Evolutionary conservation across 2,329 filamentous ascomycete genomes (phyloP).

Genomic region (Colletotrichum lupini): DNA sequence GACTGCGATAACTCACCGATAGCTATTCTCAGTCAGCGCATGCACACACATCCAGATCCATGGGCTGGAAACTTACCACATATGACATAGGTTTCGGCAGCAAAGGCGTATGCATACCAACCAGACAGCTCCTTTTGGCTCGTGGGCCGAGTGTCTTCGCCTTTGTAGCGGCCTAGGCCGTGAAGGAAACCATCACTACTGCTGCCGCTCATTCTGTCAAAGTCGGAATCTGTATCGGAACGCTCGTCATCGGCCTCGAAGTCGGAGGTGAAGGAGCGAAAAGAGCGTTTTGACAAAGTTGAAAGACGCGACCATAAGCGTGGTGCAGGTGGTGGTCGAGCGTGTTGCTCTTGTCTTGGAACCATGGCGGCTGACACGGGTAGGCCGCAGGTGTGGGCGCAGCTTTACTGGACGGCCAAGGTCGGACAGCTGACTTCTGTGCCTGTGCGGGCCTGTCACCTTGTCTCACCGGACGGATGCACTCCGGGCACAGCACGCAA

Average conservation of each 20-base stretch:
- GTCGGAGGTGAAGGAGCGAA: slow-evolving; percentile 69
- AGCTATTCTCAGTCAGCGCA: slow-evolving; percentile 36
- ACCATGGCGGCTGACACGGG: slow-evolving; percentile 30
- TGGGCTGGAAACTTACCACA: slow-evolving; percentile 73
- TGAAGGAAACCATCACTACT: slow-evolving; percentile 50
- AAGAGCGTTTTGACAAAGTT: slow-evolving; percentile 65
- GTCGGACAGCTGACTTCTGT: slow-evolving; percentile 15
- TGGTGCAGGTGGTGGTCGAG: slow-evolving; percentile 53
- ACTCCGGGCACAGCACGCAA: slow-evolving; percentile 25
- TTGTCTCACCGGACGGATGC: slow-evolving; percentile 13
- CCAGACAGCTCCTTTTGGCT: slow-evolving; percentile 88
- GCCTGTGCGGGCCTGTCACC: slow-evolving; percentile 3
- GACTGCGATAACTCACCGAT: slow-evolving; percentile 41
- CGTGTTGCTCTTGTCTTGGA: slow-evolving; percentile 34
- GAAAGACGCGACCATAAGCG: slow-evolving; percentile 62
- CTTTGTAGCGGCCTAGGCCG: slow-evolving; percentile 69
- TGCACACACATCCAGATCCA: not conserved
- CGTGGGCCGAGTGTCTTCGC: slow-evolving; percentile 90
- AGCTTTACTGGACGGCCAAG: slow-evolving; percentile 23
- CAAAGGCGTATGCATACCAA: slow-evolving; percentile 97
- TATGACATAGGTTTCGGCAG: slow-evolving; percentile 95
- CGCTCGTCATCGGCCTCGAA: slow-evolving; percentile 78
- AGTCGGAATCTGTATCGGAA: slow-evolving; percentile 55
- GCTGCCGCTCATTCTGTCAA: slow-evolving; percentile 48
- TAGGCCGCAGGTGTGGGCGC: not conserved